These are phyloP conservation scores for Gracilaria gracilis DNA, from an alignment of 23 red algal species.

Conservation along the genomic window DNA sequence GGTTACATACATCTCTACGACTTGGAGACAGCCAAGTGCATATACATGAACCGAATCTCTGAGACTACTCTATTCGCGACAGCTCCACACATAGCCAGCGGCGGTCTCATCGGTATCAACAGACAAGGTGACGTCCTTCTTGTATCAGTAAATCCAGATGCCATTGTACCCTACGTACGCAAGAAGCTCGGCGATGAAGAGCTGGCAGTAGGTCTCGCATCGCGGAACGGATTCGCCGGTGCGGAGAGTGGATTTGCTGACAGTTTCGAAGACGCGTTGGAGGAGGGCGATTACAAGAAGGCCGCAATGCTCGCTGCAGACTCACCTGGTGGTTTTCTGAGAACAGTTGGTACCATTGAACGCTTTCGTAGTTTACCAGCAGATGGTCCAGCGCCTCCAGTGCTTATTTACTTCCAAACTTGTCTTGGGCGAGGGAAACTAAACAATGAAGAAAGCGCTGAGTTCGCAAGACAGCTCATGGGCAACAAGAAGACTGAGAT, in stretches of 20 bases:
- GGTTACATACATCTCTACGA: slow-evolving; percentile 96
- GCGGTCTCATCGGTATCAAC: slow-evolving; percentile 90
- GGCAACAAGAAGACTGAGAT: slow-evolving; percentile 48
- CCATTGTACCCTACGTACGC: slow-evolving; percentile 87
- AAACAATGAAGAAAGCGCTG: slow-evolving; percentile 82
- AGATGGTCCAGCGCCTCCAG: slow-evolving; percentile 61
- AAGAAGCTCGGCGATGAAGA: slow-evolving; percentile 78
- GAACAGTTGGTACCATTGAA: slow-evolving; percentile 77
- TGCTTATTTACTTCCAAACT: slow-evolving; percentile 96
- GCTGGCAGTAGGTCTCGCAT: slow-evolving; percentile 81
- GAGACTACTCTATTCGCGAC: slow-evolving; percentile 84
- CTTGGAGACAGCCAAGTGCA: slow-evolving; percentile 76
- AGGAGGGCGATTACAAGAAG: slow-evolving; percentile 78
- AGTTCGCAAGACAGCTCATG: slow-evolving; percentile 73
- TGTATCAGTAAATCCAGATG: slow-evolving; percentile 64
- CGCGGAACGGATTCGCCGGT: slow-evolving; percentile 86
- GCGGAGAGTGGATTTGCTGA: slow-evolving; percentile 86
- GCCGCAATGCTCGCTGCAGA: slow-evolving; percentile 89
- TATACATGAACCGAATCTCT: slow-evolving; percentile 97
- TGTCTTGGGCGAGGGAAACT: slow-evolving; percentile 84
- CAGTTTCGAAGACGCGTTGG: slow-evolving; percentile 86
- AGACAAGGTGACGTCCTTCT: slow-evolving; percentile 86
- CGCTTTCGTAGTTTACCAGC: slow-evolving; percentile 64
- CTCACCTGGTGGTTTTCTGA: slow-evolving; percentile 84
- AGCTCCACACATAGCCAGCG: slow-evolving; percentile 64